A percentile compares a stretch with the other conserved stretches of the same genome.
phyloP scores from a whole-genome alignment of 768 basidiomycete species.

The Boletus rex-veris region DNA sequence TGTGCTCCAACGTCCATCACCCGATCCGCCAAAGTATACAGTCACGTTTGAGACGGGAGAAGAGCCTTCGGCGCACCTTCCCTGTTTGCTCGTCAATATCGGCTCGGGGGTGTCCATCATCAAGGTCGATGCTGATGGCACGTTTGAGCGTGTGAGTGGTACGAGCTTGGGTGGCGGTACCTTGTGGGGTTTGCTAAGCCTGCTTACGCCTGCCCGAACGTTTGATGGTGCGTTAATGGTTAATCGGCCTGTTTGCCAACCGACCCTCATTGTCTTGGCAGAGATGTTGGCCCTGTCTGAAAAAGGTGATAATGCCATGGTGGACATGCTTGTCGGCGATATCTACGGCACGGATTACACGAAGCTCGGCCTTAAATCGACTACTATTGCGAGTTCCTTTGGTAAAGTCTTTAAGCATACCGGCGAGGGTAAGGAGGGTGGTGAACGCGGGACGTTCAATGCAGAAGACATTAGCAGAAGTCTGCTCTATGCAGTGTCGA shows the following conservation, averaged over 20 bases:
- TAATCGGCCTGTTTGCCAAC: background rate
- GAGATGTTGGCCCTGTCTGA: constrained; percentile 97
- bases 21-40: constrained; percentile 83
- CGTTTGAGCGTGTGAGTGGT: constrained; percentile 93
- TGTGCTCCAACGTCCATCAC: constrained; percentile 77
- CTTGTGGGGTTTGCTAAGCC: constrained; percentile 90
- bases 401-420: constrained; percentile 97
- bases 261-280: constrained; percentile 33
- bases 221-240: constrained; percentile 82
- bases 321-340: constrained; percentile 99
- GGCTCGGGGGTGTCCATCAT: constrained; percentile 97
- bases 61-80: constrained; percentile 81
- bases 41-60: constrained; percentile 78
- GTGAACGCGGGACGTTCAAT: constrained; percentile 69
- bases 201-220: constrained; percentile 90
- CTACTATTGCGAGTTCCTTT: constrained; percentile 96
- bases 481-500: constrained; percentile 92
- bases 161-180: constrained; percentile 98
- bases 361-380: constrained; percentile 93
- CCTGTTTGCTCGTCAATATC: constrained; percentile 96
- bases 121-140: constrained; percentile 93
- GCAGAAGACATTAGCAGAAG: constrained; percentile 94
- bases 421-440: constrained; percentile 34
- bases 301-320: constrained; percentile 85
- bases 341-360: constrained; percentile 98